Conservation (phyloP, 2,329 filamentous ascomycete species). For the Fusarium liriodendri region DNA sequence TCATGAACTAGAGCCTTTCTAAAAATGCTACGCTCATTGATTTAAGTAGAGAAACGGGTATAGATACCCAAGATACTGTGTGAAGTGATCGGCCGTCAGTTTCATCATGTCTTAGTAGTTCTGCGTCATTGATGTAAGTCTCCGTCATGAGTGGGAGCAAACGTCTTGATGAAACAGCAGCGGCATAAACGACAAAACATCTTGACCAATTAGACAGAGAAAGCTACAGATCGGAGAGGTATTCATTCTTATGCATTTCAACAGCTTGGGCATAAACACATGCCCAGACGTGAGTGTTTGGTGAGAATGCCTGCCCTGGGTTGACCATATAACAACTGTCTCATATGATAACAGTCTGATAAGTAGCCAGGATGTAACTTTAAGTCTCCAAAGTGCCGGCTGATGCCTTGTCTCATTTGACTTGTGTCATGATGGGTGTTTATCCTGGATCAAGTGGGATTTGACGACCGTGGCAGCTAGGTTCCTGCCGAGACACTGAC, state of each 20-base stretch:
- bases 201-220: background rate
- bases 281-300: background rate
- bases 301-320: background rate
- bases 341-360: background rate
- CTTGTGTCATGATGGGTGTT: background rate
- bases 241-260: background rate
- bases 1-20: background rate
- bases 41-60: too few relatives aligned
- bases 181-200: background rate
- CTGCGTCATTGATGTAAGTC: background rate
- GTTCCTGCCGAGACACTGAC: background rate
- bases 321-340: background rate
- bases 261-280: background rate
- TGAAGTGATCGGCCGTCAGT: background rate
- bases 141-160: background rate
- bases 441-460: background rate
- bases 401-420: background rate
- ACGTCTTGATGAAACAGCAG: background rate
- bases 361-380: background rate
- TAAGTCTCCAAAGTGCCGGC: background rate
- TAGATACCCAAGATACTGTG: background rate
- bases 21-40: rapidly evolving
- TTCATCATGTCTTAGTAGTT: background rate
- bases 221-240: background rate
- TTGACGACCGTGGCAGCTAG: background rate